These are phyloP conservation scores for Lolium rigidum DNA, from an alignment of 176 grass and related monocot species.

Conservation along the genomic window DNA sequence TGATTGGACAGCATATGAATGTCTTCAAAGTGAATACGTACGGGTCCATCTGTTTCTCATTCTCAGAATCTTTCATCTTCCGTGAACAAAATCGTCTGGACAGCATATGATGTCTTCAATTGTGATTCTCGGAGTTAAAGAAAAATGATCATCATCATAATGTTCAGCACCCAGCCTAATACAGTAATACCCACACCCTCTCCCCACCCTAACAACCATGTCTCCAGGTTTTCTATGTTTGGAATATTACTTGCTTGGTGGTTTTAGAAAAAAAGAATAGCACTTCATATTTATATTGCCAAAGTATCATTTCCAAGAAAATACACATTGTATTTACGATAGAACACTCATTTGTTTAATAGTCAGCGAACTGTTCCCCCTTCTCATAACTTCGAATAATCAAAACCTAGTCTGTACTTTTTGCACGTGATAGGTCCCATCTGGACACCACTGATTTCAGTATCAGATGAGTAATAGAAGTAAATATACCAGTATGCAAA, in stretches of 20 bases:
- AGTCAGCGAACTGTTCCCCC: background rate
- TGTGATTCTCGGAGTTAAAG: background rate
- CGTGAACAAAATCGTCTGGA: too few species aligned
- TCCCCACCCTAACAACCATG: background rate
- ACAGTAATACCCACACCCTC: too few species aligned
- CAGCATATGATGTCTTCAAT: too few species aligned
- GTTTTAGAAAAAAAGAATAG: background rate
- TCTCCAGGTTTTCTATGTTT: background rate
- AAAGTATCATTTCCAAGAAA: background rate
- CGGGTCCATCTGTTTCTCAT: too few species aligned
- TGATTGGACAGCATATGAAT: too few species aligned
- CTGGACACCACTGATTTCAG: background rate
- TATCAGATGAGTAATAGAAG: background rate
- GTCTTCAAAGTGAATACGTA: too few species aligned
- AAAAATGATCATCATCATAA: background rate
- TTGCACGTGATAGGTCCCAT: background rate
- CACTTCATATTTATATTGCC: background rate
- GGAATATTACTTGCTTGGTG: background rate
- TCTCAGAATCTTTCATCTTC: too few species aligned
- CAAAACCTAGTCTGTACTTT: too few species aligned
- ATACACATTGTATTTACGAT: background rate
- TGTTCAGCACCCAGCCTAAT: background rate
- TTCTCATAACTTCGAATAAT: too few species aligned
- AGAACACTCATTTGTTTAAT: background rate
- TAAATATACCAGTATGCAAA: background rate